phyloP scores from a whole-genome alignment of 345 rosid species.

The Salix arbutifolia region DNA sequence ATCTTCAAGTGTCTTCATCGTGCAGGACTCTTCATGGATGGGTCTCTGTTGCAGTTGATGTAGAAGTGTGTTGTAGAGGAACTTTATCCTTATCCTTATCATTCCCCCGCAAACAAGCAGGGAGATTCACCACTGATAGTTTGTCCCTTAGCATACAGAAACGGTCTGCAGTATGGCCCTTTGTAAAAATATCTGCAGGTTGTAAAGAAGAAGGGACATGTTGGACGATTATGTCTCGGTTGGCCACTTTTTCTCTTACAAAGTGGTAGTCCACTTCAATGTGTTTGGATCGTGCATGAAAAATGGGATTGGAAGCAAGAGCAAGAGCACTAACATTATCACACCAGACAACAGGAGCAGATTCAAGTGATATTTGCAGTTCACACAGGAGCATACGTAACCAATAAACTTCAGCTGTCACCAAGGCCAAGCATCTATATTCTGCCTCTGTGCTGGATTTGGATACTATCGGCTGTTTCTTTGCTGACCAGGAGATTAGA shows the following conservation, averaged over 20 bases:
- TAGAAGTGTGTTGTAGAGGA: too few species aligned
- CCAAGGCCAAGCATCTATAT: neutral
- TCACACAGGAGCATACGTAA: neutral
- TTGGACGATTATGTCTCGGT: neutral
- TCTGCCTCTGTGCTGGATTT: neutral
- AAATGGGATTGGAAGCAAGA: neutral
- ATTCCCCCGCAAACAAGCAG: too few species aligned
- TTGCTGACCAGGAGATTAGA: neutral
- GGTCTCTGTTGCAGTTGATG: too few species aligned
- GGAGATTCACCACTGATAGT: too few species aligned
- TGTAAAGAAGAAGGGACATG: neutral
- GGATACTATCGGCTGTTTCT: neutral
- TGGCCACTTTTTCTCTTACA: neutral
- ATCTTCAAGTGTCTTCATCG: too few species aligned
- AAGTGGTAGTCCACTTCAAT: neutral
- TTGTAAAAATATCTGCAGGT: neutral
- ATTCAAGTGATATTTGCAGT: too few species aligned
- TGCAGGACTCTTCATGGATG: too few species aligned
- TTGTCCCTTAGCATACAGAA: neutral
- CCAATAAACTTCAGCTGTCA: neutral
- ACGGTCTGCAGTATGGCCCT: neutral
- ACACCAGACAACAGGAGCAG: too few species aligned
- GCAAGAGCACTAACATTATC: neutral
- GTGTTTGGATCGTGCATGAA: neutral
- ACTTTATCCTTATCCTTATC: too few species aligned